Percentiles rank a stretch among this genome's conserved stretches.
Conservation (phyloP, 495 filamentous ascomycete species). For the Hypoxylon fuscum region DNA sequence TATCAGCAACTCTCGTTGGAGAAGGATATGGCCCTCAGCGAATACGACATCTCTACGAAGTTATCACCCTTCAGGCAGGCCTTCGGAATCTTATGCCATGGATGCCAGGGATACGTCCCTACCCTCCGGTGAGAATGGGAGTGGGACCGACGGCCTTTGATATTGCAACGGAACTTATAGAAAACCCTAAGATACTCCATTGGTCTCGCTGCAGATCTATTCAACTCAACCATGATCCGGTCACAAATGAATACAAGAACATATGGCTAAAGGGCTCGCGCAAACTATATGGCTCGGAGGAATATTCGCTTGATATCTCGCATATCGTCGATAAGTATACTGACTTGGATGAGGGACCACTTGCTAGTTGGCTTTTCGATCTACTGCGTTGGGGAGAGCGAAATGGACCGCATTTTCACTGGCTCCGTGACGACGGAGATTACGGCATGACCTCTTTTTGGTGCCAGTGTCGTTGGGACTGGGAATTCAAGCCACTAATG, state of each 20-base stretch:
- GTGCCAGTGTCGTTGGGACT: neutral
- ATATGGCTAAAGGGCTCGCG: neutral
- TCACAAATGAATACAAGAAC: neutral
- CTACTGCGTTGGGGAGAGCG: neutral
- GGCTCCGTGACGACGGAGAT: neutral
- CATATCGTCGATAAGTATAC: neutral
- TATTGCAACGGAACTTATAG: no score
- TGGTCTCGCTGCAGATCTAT: no score
- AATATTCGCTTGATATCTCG: neutral
- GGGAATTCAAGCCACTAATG: neutral
- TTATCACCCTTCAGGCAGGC: neutral
- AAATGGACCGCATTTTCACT: neutral
- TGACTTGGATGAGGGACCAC: neutral
- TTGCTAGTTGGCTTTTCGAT: conserved; percentile 1
- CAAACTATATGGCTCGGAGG: neutral
- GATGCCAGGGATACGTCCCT: neutral
- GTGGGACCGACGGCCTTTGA: no score
- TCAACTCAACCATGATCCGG: no score
- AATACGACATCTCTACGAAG: neutral
- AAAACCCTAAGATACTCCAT: no score
- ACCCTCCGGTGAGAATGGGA: no score
- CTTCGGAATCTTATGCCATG: neutral
- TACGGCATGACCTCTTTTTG: neutral
- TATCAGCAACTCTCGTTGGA: no score
- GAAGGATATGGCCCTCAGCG: neutral